Percentiles rank a stretch among this genome's conserved stretches.
Evolutionary conservation across 257 asterid genomes (phyloP).

Genomic region (Salvia hispanica): DNA sequence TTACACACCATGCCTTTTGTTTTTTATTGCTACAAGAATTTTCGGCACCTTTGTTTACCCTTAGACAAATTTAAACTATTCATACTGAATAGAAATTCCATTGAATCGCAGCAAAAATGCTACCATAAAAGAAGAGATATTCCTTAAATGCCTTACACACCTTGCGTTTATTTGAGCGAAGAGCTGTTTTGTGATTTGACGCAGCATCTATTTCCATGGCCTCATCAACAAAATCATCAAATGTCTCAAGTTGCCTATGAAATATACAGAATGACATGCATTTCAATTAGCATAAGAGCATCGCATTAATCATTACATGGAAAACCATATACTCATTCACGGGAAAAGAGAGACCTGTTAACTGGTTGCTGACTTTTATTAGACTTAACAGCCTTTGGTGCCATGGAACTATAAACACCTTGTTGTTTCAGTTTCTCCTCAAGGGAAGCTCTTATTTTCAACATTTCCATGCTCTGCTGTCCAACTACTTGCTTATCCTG

Average conservation of each 20-base stretch:
- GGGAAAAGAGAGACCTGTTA: constrained; percentile 57
- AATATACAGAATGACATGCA: constrained; percentile 25
- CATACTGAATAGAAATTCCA: constrained; percentile 13
- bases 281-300: constrained; percentile 25
- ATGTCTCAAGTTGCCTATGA: constrained; percentile 75
- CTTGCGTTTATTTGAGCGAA: constrained; percentile 54
- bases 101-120: neutral
- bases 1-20: neutral
- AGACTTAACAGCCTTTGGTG: constrained; percentile 46
- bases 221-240: constrained; percentile 88
- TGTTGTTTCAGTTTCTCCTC: constrained; percentile 83
- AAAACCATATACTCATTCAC: neutral
- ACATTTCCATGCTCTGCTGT: constrained; percentile 79
- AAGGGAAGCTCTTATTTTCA: constrained; percentile 81
- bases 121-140: too few species aligned
- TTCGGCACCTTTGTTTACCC: neutral
- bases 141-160: constrained; percentile 39
- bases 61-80: neutral
- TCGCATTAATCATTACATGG: constrained; percentile 1
- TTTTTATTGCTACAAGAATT: neutral
- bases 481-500: constrained; percentile 71
- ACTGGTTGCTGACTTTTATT: constrained; percentile 48
- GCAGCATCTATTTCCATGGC: constrained; percentile 48
- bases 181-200: constrained; percentile 44
- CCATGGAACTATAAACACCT: constrained; percentile 63